phyloP scores from a whole-genome alignment of 495 filamentous ascomycete genomes.

The Venustampulla echinocandica region DNA sequence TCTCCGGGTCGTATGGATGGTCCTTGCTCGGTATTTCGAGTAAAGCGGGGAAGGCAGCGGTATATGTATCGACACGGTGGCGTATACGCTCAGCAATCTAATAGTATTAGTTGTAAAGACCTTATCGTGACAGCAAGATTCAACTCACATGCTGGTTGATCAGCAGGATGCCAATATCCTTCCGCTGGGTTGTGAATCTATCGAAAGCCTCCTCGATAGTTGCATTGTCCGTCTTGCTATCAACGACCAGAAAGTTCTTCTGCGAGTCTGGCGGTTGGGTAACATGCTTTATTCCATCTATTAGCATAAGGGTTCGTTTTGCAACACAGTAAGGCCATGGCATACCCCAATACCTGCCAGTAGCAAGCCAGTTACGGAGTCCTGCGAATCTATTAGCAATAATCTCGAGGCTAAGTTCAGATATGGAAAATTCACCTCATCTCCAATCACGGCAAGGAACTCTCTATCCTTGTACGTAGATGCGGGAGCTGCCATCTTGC shows the following conservation, averaged over 20 bases:
- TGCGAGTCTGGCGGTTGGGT: conserved; percentile 73
- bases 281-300: conserved; percentile 67
- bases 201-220: conserved; percentile 90
- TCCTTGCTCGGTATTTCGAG: conserved; percentile 99
- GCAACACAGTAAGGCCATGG: too few species aligned
- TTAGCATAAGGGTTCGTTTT: too few species aligned
- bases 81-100: conserved; percentile 92
- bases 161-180: conserved; percentile 91
- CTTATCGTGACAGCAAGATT: neutral
- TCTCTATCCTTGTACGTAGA: conserved; percentile 78
- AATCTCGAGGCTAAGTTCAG: conserved; percentile 3
- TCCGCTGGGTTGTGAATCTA: conserved; percentile 75
- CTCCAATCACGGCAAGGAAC: conserved; percentile 94
- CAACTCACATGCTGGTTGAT: conserved; percentile 93
- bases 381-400: conserved; percentile 36
- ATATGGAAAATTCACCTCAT: conserved; percentile 57
- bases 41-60: conserved; percentile 63
- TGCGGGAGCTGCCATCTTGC: conserved; percentile 44
- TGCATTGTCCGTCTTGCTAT: conserved; percentile 78
- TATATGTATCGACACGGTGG: conserved; percentile 65
- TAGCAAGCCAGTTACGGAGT: conserved; percentile 89
- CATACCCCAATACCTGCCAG: conserved; percentile 92
- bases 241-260: conserved; percentile 96
- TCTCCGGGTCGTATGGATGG: conserved; percentile 97
- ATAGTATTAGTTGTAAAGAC: neutral